Percentiles rank a stretch among this genome's conserved stretches.
Conservation (phyloP, 2,329 filamentous ascomycete genomes). For the Orbilia brochopaga region DNA sequence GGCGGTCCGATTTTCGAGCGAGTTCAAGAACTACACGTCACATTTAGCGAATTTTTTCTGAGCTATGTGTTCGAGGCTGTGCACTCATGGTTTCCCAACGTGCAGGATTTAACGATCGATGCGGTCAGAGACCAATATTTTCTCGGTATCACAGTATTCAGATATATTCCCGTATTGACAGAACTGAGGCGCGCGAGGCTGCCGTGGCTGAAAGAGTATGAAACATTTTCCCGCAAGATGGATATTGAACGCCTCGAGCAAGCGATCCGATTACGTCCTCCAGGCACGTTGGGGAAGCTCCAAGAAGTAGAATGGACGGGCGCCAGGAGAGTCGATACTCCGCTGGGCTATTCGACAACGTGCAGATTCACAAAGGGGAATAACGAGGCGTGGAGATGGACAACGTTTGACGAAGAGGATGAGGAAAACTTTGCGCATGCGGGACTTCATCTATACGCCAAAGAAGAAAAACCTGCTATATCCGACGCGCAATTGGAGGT, state of each 20-base stretch:
- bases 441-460: no score
- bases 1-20: not conserved
- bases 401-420: not conserved
- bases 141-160: no score
- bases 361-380: not conserved
- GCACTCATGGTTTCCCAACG: not conserved
- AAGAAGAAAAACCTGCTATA: no score
- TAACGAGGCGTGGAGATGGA: not conserved
- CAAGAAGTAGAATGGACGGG: constrained; percentile 1
- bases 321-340: not conserved
- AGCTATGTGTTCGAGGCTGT: not conserved
- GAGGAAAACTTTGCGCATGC: no score
- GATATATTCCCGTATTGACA: not conserved
- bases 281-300: no score
- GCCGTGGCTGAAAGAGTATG: not conserved
- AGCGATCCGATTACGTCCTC: no score
- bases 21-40: not conserved
- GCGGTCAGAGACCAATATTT: not conserved
- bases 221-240: not conserved
- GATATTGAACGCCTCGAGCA: not conserved
- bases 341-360: not conserved
- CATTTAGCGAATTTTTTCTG: not conserved
- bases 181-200: not conserved
- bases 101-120: not conserved
- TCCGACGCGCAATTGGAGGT: no score